phyloP scores from a whole-genome alignment of 2,329 filamentous ascomycete genomes.

The Talaromyces sp. region DNA sequence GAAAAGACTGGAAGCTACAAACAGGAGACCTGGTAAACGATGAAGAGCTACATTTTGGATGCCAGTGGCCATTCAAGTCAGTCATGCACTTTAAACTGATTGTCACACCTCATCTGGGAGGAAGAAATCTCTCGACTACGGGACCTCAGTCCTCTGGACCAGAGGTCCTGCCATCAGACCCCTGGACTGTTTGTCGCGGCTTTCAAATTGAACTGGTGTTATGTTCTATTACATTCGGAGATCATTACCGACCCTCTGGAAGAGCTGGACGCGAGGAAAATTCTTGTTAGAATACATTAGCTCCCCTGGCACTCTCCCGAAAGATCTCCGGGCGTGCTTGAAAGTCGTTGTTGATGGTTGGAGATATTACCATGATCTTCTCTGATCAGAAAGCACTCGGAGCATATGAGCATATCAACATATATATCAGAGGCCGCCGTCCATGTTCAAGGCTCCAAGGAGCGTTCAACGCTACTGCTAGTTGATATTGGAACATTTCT shows the following conservation, averaged over 20 bases:
- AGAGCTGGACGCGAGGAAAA: not conserved
- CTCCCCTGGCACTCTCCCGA: not conserved
- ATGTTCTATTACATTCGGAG: not conserved
- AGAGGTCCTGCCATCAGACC: not conserved
- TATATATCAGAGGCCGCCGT: not conserved
- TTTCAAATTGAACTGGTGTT: not conserved
- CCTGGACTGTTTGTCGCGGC: not conserved
- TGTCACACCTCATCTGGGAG: not conserved
- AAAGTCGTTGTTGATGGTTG: not conserved
- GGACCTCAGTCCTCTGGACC: too few relatives aligned
- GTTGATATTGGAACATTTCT: not conserved
- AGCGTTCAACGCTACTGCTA: not conserved
- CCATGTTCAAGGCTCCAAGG: not conserved
- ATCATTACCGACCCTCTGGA: not conserved
- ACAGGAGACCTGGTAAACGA: slow-evolving; percentile 64
- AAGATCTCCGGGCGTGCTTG: not conserved
- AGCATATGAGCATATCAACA: not conserved
- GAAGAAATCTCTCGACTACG: not conserved
- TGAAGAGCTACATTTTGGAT: not conserved
- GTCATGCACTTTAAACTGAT: not conserved
- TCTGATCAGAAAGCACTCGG: not conserved
- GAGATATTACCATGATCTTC: not conserved
- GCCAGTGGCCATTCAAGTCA: not conserved
- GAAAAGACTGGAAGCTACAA: slow-evolving; percentile 62
- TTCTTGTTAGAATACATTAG: too few relatives aligned